phyloP scores from a whole-genome alignment of 164 flowering plant genomes.

The Euptelea pleiosperma region DNA sequence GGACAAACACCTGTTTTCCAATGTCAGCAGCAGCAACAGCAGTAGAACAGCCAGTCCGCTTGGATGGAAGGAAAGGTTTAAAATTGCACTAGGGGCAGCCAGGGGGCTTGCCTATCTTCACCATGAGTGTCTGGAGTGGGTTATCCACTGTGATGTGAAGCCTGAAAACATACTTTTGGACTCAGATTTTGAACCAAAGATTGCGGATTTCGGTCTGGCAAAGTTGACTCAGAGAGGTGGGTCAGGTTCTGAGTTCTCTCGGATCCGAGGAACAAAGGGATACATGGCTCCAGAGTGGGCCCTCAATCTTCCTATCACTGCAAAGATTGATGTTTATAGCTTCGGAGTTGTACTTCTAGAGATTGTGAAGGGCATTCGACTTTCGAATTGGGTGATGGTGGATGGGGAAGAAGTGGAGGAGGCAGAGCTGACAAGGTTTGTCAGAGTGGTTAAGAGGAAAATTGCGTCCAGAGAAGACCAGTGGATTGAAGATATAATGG shows the following conservation, averaged over 20 bases:
- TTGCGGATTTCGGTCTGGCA: conserved; percentile 23
- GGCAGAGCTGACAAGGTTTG: conserved; percentile 6
- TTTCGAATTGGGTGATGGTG: conserved; percentile 10
- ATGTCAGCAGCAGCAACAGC: not conserved
- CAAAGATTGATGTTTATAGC: conserved; percentile 24
- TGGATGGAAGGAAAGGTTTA: conserved; percentile 17
- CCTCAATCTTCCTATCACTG: conserved; percentile 17
- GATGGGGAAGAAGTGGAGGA: conserved; percentile 4
- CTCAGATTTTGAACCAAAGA: conserved; percentile 17
- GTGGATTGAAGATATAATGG: conserved; percentile 14
- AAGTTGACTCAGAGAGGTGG: conserved; percentile 20
- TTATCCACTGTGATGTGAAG: conserved; percentile 23
- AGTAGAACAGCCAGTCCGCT: not conserved
- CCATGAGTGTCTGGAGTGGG: conserved; percentile 27
- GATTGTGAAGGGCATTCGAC: conserved; percentile 20
- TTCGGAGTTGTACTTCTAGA: conserved; percentile 21
- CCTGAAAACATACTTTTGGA: conserved; percentile 24
- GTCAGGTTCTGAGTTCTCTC: conserved; percentile 12
- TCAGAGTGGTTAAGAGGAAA: conserved; percentile 11
- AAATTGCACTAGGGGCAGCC: conserved; percentile 19
- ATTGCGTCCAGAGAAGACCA: conserved; percentile 4
- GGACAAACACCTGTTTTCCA: conserved; percentile 16
- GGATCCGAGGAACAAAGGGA: conserved; percentile 21
- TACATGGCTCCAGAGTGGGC: conserved; percentile 26
- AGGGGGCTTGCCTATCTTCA: conserved; percentile 24